These are phyloP conservation scores for Metarhizium robertsii DNA, from an alignment of 2,329 filamentous ascomycete genomes.

Conservation along the genomic window DNA sequence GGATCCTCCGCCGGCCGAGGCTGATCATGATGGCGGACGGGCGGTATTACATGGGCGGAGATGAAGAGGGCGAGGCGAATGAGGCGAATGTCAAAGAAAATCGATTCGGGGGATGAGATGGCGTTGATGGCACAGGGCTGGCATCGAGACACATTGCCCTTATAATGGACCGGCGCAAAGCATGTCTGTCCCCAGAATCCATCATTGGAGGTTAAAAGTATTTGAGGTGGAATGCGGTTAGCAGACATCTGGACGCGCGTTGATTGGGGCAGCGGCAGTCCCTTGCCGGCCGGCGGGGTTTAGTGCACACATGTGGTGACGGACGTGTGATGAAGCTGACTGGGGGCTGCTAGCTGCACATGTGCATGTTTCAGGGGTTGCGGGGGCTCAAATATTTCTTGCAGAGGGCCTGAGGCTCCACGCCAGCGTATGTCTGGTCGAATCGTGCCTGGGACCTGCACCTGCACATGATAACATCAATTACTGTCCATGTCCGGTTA, in stretches of 20 bases:
- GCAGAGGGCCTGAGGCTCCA: no score
- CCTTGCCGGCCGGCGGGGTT: no score
- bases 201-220: not conserved
- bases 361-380: no score
- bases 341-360: no score
- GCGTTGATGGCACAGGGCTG: not conserved
- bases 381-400: no score
- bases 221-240: not conserved
- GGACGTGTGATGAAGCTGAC: no score
- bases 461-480: no score
- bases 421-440: no score
- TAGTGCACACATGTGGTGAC: no score
- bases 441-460: no score
- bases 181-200: no score
- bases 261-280: not conserved
- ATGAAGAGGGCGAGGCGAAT: not conserved
- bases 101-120: not conserved
- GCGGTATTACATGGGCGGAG: not conserved
- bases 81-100: not conserved
- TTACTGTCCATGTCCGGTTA: no score
- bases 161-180: not conserved
- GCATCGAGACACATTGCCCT: not conserved
- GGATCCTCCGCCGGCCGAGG: slow-evolving; percentile 6
- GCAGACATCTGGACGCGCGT: not conserved
- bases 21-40: slow-evolving; percentile 3